Evolutionary conservation across 148 eudicot species (phyloP), one percentile per base, ranked within the genome.

Genomic region (Heliamphora exappendiculata): DNA sequence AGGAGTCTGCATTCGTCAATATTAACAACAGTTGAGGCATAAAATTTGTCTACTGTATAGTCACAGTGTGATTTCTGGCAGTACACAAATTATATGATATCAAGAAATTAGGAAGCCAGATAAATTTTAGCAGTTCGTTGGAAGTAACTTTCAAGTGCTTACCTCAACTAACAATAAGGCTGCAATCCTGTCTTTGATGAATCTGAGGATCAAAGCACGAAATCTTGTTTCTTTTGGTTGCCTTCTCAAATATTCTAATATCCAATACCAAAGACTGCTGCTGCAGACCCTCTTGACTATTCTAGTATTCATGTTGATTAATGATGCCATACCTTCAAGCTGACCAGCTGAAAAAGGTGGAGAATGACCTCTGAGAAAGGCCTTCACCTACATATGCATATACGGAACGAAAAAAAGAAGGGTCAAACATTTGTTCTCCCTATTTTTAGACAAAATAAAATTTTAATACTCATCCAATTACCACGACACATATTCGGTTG

Each of bases 221-320:
- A 89, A 93, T 68, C 72, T 84, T 78, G 78, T 88, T 37, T 82
- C 88, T 81, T 85, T 87, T 13, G 97, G 89, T 68, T 93, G 99
- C 45, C 42, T 20, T 36, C 37, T 55, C 33, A 19, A 72, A 34
- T 73, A 62, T 72, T 95, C 99, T 54, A 96, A 72, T 67, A 91
- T 84, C 99, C 99, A 96, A 85, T 96, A 96, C 7, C 98, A 88
- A 1, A 93, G 84, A 82, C 95, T 93, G 81, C 78, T 85, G 81
- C 58, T 89, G 78, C 78, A 84, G 41, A 96, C 82, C 82, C 78
- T 91, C 78, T 85, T 89, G 68, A 87, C 90, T 58, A 85, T 62
- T 86, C 84, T 89, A 19, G 74, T 67, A 41, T 91, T 87, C 94
- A 88, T 88, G 80, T 84, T 96, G 42, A 90, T 84, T 26, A 86